Evolutionary conservation across 202 grass and related monocot genomes (phyloP).

Genomic region (Setaria italica): DNA sequence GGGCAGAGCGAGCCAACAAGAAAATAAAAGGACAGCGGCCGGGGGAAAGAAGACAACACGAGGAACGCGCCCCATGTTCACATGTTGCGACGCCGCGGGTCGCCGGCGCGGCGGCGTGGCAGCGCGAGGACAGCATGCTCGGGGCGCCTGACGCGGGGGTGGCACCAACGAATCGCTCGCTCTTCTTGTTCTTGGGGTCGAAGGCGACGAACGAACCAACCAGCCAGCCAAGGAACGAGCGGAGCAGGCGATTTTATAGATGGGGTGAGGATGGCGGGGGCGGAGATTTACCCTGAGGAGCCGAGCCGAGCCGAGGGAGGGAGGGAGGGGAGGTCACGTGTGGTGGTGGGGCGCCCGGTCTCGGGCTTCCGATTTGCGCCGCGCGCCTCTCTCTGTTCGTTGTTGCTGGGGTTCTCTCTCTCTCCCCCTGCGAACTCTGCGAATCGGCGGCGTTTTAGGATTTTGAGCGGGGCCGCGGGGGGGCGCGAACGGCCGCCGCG

Average conservation of each 20-base stretch:
- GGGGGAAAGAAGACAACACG: conserved; percentile 18
- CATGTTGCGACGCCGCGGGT: conserved; percentile 37
- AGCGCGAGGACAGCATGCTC: not conserved
- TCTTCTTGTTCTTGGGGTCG: not conserved
- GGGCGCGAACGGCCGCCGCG: conserved; percentile 49
- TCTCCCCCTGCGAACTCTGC: conserved; percentile 27
- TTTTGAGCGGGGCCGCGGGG: conserved; percentile 21
- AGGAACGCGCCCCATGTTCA: conserved; percentile 37
- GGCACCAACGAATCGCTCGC: not conserved
- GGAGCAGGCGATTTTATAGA: conserved; percentile 24
- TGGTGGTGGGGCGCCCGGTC: not conserved
- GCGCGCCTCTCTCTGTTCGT: not conserved
- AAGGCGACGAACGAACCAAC: not conserved
- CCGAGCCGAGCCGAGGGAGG: not conserved
- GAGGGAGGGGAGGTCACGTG: not conserved
- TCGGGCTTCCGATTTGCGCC: conserved; percentile 23
- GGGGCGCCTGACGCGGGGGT: not conserved
- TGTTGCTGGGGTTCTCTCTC: not conserved
- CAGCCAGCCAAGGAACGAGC: not conserved
- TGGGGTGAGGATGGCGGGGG: not conserved
- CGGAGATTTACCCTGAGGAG: conserved; percentile 21
- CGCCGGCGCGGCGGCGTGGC: conserved; percentile 6
- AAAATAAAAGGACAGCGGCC: not conserved
- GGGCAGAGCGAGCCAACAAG: not conserved
- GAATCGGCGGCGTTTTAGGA: conserved; percentile 55